Percentiles rank a stretch among this genome's conserved stretches.
phyloP scores from a whole-genome alignment of 169 alveolate species.

The Plasmodium falciparum region DNA sequence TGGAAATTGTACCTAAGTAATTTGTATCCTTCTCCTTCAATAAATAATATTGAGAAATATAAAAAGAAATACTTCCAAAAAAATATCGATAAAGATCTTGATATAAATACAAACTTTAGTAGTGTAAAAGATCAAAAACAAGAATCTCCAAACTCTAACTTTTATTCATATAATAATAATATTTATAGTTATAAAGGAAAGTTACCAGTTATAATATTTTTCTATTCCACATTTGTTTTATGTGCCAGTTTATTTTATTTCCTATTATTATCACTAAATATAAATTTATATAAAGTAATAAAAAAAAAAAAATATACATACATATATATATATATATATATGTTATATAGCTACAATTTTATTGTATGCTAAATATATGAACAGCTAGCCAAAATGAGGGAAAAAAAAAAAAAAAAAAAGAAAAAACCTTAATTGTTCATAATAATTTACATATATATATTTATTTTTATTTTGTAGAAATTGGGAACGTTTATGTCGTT shows the following conservation, averaged over 20 bases:
- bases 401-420: neutral
- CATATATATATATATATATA: too few species aligned
- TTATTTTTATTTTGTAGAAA: slow-evolving; percentile 34
- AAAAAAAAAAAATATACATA: neutral
- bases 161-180: slow-evolving; percentile 10
- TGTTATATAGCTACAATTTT: too few species aligned
- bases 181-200: slow-evolving; percentile 14
- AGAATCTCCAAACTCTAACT: slow-evolving; percentile 22
- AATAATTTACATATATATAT: neutral
- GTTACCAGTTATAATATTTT: slow-evolving; percentile 35
- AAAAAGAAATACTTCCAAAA: slow-evolving; percentile 70
- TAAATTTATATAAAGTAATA: slow-evolving; percentile 53
- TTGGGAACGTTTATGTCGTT: slow-evolving; percentile 50
- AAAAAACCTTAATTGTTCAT: neutral
- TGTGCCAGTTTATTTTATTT: slow-evolving; percentile 54
- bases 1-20: slow-evolving; percentile 64
- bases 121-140: slow-evolving; percentile 30
- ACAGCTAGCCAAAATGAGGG: neutral
- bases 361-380: neutral
- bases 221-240: slow-evolving; percentile 26
- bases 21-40: slow-evolving; percentile 66
- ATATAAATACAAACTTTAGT: slow-evolving; percentile 34
- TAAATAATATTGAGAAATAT: slow-evolving; percentile 66
- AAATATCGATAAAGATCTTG: slow-evolving; percentile 51
- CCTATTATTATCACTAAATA: slow-evolving; percentile 24